Conservation (phyloP, 148 eudicot species). For the Mesembryanthemum crystallinum region DNA sequence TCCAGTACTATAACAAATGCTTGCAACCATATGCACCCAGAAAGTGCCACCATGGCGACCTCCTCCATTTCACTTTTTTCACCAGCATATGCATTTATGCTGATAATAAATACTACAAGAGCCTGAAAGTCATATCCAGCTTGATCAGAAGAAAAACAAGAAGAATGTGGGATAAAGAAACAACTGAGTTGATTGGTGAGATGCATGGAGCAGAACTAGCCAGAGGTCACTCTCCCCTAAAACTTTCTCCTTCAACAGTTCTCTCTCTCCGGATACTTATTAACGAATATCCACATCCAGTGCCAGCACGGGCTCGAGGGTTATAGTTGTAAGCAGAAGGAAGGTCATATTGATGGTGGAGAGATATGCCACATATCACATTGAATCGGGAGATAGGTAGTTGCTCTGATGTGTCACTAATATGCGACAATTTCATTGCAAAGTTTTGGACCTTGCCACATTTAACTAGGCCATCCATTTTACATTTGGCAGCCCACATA, state of each 20-base stretch:
- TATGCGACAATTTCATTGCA: too few relatives aligned
- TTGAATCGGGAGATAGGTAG: too few relatives aligned
- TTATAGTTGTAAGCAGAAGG: neutral
- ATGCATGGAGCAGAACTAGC: too few relatives aligned
- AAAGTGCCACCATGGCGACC: slow-evolving; percentile 89
- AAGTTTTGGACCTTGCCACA: too few relatives aligned
- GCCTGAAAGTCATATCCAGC: slow-evolving; percentile 54
- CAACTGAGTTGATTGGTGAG: too few relatives aligned
- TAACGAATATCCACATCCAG: neutral
- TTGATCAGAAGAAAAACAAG: neutral
- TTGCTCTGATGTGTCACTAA: too few relatives aligned
- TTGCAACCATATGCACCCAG: slow-evolving; percentile 99
- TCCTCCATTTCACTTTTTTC: slow-evolving; percentile 97
- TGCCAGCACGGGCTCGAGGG: neutral
- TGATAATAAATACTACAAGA: slow-evolving; percentile 74
- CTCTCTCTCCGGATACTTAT: neutral
- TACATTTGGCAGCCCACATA: neutral
- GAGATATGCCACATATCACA: neutral
- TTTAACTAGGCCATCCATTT: neutral
- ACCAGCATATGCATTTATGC: slow-evolving; percentile 66
- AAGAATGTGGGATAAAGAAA: too few relatives aligned
- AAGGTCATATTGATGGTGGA: neutral
- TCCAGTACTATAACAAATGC: slow-evolving; percentile 88
- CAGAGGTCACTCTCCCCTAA: too few relatives aligned
- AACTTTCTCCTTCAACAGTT: neutral